These are phyloP conservation scores for Lipomyces chichibuensis DNA, from an alignment of 805 yeast genomes.

Conservation along the genomic window DNA sequence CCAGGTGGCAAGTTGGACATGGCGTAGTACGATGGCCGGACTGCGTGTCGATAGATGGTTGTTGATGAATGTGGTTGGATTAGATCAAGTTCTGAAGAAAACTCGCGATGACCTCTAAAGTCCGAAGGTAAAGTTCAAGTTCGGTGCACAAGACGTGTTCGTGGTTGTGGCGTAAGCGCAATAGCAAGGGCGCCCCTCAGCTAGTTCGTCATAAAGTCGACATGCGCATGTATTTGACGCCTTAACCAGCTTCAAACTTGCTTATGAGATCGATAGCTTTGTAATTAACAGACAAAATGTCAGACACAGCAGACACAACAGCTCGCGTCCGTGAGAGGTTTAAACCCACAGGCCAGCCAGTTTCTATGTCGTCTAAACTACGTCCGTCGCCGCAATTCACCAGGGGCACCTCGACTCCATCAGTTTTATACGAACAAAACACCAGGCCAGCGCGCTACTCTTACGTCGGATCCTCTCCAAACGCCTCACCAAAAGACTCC, in stretches of 20 bases:
- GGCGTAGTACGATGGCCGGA: slow-evolving; percentile 5
- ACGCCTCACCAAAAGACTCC: background rate
- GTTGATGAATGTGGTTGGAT: background rate
- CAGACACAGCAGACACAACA: background rate
- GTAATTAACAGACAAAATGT: background rate
- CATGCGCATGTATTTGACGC: background rate
- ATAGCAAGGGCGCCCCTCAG: too few species aligned
- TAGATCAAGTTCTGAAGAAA: background rate
- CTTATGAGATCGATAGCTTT: background rate
- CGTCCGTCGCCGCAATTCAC: background rate
- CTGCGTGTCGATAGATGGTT: background rate
- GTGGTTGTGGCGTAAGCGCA: background rate
- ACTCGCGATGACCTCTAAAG: background rate
- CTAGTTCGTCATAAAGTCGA: too few species aligned
- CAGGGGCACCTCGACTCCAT: background rate
- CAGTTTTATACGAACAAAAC: background rate
- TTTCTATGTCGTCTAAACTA: background rate
- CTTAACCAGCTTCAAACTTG: background rate
- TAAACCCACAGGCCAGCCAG: background rate
- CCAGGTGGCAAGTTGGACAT: slow-evolving; percentile 31
- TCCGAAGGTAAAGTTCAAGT: background rate
- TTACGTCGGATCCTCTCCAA: background rate
- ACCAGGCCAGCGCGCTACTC: background rate
- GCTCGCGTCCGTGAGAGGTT: background rate
- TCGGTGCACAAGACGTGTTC: background rate